Evolutionary conservation across 129 eudicot genomes (phyloP).

Genomic region (Centella asiatica): DNA sequence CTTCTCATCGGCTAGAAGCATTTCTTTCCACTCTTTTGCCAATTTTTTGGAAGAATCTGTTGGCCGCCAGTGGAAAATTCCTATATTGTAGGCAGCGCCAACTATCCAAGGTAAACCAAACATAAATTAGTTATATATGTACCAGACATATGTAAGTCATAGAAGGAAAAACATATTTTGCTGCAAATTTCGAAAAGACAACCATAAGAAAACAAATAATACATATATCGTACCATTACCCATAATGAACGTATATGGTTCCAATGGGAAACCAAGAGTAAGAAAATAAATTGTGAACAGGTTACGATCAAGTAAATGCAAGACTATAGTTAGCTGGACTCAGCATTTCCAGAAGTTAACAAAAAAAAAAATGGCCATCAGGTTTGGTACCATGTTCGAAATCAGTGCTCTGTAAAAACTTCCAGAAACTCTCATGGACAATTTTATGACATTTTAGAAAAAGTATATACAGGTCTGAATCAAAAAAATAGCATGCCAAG

Average conservation of each 20-base stretch:
- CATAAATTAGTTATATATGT: conserved; percentile 1
- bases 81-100: conserved; percentile 91
- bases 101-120: conserved; percentile 35
- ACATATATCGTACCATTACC: too few relatives aligned
- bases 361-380: background rate
- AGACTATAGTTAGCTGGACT: background rate
- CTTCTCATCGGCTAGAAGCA: conserved; percentile 83
- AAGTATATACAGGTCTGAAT: background rate
- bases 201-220: background rate
- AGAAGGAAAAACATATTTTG: background rate
- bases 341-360: background rate
- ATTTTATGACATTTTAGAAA: background rate
- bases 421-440: background rate
- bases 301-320: background rate
- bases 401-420: background rate
- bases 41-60: conserved; percentile 65
- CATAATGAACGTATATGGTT: background rate
- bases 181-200: background rate
- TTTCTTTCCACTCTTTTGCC: conserved; percentile 92
- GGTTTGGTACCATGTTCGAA: background rate
- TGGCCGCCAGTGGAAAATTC: conserved; percentile 95
- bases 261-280: background rate
- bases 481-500: background rate
- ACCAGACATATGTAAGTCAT: background rate
- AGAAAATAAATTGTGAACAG: background rate